These are phyloP conservation scores for Cantharellus anzutake DNA, from an alignment of 768 basidiomycete species.

Conservation along the genomic window DNA sequence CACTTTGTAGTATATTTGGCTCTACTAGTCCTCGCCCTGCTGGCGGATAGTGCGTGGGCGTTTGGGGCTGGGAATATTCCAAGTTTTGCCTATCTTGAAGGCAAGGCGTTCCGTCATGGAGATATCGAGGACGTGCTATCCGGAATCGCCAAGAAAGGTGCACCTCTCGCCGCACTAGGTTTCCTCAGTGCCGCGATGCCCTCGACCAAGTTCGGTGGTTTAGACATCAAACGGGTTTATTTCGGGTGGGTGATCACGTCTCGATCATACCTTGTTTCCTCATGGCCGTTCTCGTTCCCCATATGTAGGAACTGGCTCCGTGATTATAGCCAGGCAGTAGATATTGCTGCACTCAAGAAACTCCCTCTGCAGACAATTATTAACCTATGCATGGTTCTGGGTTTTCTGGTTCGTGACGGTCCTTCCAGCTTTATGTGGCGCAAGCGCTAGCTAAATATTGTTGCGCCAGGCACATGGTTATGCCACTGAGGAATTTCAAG, in stretches of 20 bases:
- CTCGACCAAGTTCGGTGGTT: conserved; percentile 44
- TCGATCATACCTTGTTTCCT: too few species aligned
- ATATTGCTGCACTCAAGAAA: conserved; percentile 36
- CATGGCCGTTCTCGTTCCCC: too few species aligned
- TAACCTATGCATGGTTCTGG: conserved; percentile 57
- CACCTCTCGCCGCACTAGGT: conserved; percentile 11
- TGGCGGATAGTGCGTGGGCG: neutral
- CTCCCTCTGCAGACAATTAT: conserved; percentile 48
- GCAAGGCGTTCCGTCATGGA: conserved; percentile 56
- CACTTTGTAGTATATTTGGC: neutral
- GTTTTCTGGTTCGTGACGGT: conserved; percentile 20
- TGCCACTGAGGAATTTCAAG: conserved; percentile 71
- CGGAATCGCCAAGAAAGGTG: conserved; percentile 14
- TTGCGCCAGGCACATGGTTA: conserved; percentile 23
- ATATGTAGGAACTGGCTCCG: conserved; percentile 48
- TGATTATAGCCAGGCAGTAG: conserved; percentile 83
- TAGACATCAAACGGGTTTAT: conserved; percentile 73
- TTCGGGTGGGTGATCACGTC: conserved; percentile 28
- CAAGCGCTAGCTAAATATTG: too few species aligned
- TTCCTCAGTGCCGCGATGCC: conserved; percentile 9
- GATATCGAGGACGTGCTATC: conserved; percentile 38
- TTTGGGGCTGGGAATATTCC: conserved; percentile 1
- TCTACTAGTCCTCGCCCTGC: neutral
- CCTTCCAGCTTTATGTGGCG: too few species aligned
- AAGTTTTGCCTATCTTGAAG: conserved; percentile 70